These are phyloP conservation scores for Xylaria arbuscula DNA, from an alignment of 2,329 filamentous ascomycete species.

Conservation along the genomic window DNA sequence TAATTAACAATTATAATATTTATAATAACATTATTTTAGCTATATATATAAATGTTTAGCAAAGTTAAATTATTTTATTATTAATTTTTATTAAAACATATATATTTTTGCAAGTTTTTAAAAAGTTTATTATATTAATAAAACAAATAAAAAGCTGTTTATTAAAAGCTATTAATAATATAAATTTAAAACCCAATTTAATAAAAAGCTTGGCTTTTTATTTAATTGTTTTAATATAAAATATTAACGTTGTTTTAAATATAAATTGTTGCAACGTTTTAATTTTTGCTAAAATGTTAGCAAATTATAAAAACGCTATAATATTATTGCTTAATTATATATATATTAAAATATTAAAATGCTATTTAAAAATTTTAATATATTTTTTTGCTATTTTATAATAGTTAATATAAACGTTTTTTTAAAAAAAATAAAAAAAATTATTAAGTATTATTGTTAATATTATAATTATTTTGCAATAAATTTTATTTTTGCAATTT, in stretches of 20 bases:
- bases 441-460: too few relatives aligned
- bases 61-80: neutral
- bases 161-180: too few relatives aligned
- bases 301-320: too few relatives aligned
- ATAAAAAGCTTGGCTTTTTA: neutral
- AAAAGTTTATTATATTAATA: neutral
- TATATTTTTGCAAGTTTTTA: neutral
- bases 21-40: neutral
- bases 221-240: neutral
- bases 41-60: neutral
- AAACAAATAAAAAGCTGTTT: neutral
- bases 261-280: too few relatives aligned
- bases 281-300: neutral
- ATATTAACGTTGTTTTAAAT: neutral
- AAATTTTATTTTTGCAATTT: too few relatives aligned
- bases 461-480: too few relatives aligned
- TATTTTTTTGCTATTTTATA: neutral
- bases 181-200: too few relatives aligned
- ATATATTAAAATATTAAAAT: neutral
- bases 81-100: neutral
- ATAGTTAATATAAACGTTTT: too few relatives aligned
- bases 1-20: neutral
- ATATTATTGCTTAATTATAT: neutral
- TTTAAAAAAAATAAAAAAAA: too few relatives aligned
- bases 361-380: neutral